Conservation (phyloP, 306 rosid species). For the Castanea sativa region DNA sequence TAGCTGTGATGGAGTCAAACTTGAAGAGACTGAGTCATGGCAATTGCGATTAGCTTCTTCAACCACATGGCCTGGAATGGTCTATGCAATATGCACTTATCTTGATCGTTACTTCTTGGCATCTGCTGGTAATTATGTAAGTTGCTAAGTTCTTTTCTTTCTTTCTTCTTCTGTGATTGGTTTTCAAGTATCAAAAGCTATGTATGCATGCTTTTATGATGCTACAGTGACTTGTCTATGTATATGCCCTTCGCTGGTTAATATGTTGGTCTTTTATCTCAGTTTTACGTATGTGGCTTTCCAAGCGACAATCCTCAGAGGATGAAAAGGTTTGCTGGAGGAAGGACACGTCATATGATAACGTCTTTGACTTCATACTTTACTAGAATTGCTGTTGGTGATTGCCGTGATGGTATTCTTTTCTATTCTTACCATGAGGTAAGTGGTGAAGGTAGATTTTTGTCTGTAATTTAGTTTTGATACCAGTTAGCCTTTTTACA, state of each 20-base stretch:
- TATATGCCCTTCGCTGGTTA: constrained; percentile 19
- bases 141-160: constrained; percentile 27
- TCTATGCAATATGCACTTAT: constrained; percentile 78
- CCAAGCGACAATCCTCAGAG: constrained; percentile 70
- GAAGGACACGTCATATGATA: constrained; percentile 67
- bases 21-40: constrained; percentile 91
- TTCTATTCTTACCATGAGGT: constrained; percentile 84
- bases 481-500: neutral
- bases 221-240: neutral
- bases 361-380: constrained; percentile 77
- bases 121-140: constrained; percentile 83
- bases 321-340: constrained; percentile 63
- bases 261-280: constrained; percentile 35
- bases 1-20: constrained; percentile 81
- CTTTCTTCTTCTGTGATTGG: neutral
- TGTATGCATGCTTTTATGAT: neutral
- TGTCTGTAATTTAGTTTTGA: constrained; percentile 1
- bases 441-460: constrained; percentile 26
- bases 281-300: constrained; percentile 90
- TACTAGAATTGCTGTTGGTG: constrained; percentile 91
- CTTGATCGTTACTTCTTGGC: constrained; percentile 94
- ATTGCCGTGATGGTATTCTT: constrained; percentile 90
- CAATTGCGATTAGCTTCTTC: constrained; percentile 69
- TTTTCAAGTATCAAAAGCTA: neutral
- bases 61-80: constrained; percentile 70